These are phyloP conservation scores for Daldinia loculata DNA, from an alignment of 495 filamentous ascomycete genomes.

Conservation along the genomic window DNA sequence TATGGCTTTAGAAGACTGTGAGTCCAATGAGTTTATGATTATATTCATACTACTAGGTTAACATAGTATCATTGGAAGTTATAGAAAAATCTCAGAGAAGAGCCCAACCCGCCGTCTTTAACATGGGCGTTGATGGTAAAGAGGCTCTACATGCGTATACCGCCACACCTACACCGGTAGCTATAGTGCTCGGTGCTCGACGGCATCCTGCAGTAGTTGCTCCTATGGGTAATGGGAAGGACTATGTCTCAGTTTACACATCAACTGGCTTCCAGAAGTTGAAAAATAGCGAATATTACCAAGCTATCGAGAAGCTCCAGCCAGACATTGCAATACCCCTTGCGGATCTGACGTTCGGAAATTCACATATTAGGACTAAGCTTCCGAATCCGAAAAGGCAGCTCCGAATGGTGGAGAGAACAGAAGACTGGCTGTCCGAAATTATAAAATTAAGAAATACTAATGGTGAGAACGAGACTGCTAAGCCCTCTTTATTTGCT, in stretches of 20 bases:
- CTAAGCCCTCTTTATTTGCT: slow-evolving; percentile 69
- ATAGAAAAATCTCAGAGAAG: slow-evolving; percentile 38
- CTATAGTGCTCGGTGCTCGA: slow-evolving; percentile 82
- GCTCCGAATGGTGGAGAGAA: slow-evolving; percentile 86
- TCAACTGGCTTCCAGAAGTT: slow-evolving; percentile 82
- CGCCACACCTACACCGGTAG: slow-evolving; percentile 56
- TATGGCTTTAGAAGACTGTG: slow-evolving; percentile 92
- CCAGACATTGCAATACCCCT: slow-evolving; percentile 86
- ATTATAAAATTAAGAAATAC: slow-evolving; percentile 57
- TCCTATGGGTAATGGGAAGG: slow-evolving; percentile 75
- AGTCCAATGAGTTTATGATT: slow-evolving; percentile 44
- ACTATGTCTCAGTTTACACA: slow-evolving; percentile 78
- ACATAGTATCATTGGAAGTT: slow-evolving; percentile 45
- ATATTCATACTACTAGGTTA: slow-evolving; percentile 52
- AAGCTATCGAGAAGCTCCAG: slow-evolving; percentile 65
- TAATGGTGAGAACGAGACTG: slow-evolving; percentile 46
- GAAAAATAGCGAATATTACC: slow-evolving; percentile 70
- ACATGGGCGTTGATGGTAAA: slow-evolving; percentile 48
- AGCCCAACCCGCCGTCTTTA: slow-evolving; percentile 53
- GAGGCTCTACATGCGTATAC: slow-evolving; percentile 79
- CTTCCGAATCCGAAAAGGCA: slow-evolving; percentile 72
- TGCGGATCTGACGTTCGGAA: slow-evolving; percentile 70
- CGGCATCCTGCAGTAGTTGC: slow-evolving; percentile 77
- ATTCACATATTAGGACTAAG: slow-evolving; percentile 36
- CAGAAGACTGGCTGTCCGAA: slow-evolving; percentile 73